Conservation (phyloP, 371 early-diverging fungal species). For the Cokeromyces recurvatus region DNA sequence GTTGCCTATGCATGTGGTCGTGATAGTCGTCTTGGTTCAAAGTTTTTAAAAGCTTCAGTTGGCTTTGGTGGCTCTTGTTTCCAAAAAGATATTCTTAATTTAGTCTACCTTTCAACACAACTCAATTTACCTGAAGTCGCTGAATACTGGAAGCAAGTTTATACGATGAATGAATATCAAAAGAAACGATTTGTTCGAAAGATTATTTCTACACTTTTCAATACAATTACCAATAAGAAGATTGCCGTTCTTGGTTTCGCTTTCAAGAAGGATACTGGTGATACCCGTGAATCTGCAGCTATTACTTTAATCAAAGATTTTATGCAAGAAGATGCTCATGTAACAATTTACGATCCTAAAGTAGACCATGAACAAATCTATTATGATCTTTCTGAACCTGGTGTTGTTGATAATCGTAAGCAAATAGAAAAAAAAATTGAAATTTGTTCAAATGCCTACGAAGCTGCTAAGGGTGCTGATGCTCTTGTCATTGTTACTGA, state of each 20-base stretch:
- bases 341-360: slow-evolving; percentile 91
- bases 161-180: slow-evolving; percentile 91
- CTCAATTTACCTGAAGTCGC: slow-evolving; percentile 89
- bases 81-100: slow-evolving; percentile 93
- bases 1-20: slow-evolving; percentile 93
- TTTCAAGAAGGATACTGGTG: slow-evolving; percentile 95
- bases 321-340: slow-evolving; percentile 73
- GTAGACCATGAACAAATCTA: slow-evolving; percentile 78
- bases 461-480: slow-evolving; percentile 70
- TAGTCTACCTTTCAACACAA: slow-evolving; percentile 83
- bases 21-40: slow-evolving; percentile 87
- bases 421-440: slow-evolving; percentile 61
- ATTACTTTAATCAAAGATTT: slow-evolving; percentile 80
- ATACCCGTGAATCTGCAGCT: slow-evolving; percentile 93
- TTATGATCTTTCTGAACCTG: slow-evolving; percentile 74
- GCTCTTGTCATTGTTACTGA: slow-evolving; percentile 87
- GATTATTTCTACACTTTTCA: slow-evolving; percentile 69
- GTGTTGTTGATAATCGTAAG: slow-evolving; percentile 56
- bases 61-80: slow-evolving; percentile 97
- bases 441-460: slow-evolving; percentile 61
- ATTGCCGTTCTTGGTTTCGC: slow-evolving; percentile 91
- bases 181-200: slow-evolving; percentile 81
- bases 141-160: slow-evolving; percentile 92
- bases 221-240: slow-evolving; percentile 82
- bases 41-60: slow-evolving; percentile 89